Evolutionary conservation across 306 rosid species (phyloP).

Genomic region (Boehmeria nivea): DNA sequence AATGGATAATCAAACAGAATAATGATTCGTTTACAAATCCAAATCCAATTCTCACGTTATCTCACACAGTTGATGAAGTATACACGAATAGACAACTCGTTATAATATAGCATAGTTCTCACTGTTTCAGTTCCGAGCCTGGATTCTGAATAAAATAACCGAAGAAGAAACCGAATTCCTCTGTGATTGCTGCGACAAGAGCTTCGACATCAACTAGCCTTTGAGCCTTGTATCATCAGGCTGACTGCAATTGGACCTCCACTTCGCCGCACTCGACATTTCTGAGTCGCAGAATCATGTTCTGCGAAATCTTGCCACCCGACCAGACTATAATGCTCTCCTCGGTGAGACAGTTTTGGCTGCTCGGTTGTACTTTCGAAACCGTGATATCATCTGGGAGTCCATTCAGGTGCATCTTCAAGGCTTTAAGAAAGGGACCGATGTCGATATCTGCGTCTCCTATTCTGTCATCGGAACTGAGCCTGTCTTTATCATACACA

Average conservation of each 20-base stretch:
- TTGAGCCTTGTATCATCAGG: too few species aligned
- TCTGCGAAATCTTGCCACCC: constrained; percentile 45
- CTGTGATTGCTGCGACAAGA: too few species aligned
- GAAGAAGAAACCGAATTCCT: too few species aligned
- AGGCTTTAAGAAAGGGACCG: constrained; percentile 42
- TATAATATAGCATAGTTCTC: too few species aligned
- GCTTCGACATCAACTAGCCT: too few species aligned
- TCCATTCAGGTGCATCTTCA: constrained; percentile 35
- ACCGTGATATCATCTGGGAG: constrained; percentile 47
- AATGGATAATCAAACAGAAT: too few species aligned
- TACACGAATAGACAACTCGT: too few species aligned
- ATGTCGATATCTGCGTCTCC: constrained; percentile 76
- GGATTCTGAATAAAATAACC: too few species aligned
- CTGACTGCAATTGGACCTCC: constrained; percentile 60
- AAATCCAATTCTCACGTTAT: too few species aligned
- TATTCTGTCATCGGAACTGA: constrained; percentile 68
- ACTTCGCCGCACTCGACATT: constrained; percentile 80
- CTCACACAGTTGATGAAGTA: too few species aligned
- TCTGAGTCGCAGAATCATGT: constrained; percentile 61
- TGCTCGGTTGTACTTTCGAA: constrained; percentile 36
- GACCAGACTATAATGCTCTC: constrained; percentile 58
- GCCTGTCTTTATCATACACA: constrained; percentile 68
- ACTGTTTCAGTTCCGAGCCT: too few species aligned
- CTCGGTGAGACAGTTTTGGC: constrained; percentile 63
- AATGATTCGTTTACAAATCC: too few species aligned